These are phyloP conservation scores for Aspergillus terreus DNA, from an alignment of 2,329 filamentous ascomycete genomes.

Conservation along the genomic window DNA sequence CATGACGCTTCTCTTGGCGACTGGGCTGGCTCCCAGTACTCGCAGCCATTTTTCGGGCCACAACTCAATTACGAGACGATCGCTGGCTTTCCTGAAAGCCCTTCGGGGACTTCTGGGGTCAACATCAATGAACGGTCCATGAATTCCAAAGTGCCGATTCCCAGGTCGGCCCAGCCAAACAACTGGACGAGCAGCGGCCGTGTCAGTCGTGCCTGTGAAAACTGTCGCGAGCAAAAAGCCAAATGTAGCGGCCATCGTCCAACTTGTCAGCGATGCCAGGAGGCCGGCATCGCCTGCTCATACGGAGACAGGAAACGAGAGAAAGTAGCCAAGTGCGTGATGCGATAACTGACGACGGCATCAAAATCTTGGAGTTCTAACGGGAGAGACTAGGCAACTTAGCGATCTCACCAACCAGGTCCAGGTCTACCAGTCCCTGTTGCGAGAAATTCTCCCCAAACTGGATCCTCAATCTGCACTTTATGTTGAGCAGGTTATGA, in stretches of 20 bases:
- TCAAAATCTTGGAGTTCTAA: constrained; percentile 7
- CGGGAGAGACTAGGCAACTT: constrained; percentile 30
- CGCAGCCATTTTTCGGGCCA: constrained; percentile 14
- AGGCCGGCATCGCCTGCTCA: constrained; percentile 37
- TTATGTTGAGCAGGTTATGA: constrained; percentile 31
- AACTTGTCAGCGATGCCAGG: constrained; percentile 41
- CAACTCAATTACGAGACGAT: constrained; percentile 13
- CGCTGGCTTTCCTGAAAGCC: constrained; percentile 11
- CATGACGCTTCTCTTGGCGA: constrained; percentile 12
- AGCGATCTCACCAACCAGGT: constrained; percentile 36
- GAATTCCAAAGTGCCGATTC: constrained; percentile 30
- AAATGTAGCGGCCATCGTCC: constrained; percentile 46
- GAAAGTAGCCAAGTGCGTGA: constrained; percentile 38
- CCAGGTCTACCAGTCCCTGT: constrained; percentile 31
- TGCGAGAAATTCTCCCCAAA: constrained; percentile 31
- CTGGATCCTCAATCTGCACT: constrained; percentile 31
- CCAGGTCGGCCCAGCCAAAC: constrained; percentile 21
- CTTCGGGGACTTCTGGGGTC: constrained; percentile 7
- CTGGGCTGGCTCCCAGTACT: constrained; percentile 16
- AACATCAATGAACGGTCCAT: constrained; percentile 13
- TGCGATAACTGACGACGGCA: background rate
- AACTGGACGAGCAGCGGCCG: constrained; percentile 26
- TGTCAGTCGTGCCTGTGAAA: constrained; percentile 41
- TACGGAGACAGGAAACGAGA: constrained; percentile 45
- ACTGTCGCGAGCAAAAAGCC: constrained; percentile 44